Conservation (phyloP, 108 stramenopile species). For the Pseudonitzschia pungens region DNA sequence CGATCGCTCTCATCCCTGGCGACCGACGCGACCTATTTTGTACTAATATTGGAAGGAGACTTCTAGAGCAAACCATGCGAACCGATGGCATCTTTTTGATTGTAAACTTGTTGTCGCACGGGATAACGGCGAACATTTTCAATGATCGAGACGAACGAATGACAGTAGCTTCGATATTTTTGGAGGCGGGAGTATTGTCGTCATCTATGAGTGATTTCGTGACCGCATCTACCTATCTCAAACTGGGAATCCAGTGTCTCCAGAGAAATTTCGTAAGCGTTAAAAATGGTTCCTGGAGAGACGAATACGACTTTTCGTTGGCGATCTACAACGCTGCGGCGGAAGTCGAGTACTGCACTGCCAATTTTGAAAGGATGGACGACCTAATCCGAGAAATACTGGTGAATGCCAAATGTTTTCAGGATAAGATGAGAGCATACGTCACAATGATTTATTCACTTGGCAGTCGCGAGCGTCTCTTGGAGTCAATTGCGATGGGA, state of each 20-base stretch:
- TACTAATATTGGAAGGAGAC: conserved; percentile 2
- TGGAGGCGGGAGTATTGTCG: conserved; percentile 49
- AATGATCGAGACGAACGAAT: background rate
- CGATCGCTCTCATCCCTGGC: background rate
- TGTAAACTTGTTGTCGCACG: background rate
- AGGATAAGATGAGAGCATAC: conserved; percentile 46
- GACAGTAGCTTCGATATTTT: conserved; percentile 39
- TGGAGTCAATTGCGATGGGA: conserved; percentile 37
- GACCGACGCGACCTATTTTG: background rate
- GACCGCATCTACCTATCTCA: conserved; percentile 45
- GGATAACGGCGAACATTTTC: background rate
- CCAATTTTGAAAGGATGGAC: conserved; percentile 37
- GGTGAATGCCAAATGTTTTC: conserved; percentile 24
- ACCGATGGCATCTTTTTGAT: conserved; percentile 10
- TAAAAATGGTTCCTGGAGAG: conserved; percentile 38
- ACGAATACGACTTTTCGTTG: conserved; percentile 56
- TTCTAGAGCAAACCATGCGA: background rate
- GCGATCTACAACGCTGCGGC: conserved; percentile 52
- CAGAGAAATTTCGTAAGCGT: conserved; percentile 11
- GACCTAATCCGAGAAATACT: conserved; percentile 29
- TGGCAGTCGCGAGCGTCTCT: conserved; percentile 21
- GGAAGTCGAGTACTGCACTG: conserved; percentile 37
- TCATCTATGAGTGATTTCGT: conserved; percentile 42
- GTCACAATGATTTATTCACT: conserved; percentile 36
- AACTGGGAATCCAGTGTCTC: conserved; percentile 52